Evolutionary conservation across 2,329 filamentous ascomycete genomes (phyloP), one percentile per base, ranked within the genome.

Genomic region (Basipetospora chlamydospora): DNA sequence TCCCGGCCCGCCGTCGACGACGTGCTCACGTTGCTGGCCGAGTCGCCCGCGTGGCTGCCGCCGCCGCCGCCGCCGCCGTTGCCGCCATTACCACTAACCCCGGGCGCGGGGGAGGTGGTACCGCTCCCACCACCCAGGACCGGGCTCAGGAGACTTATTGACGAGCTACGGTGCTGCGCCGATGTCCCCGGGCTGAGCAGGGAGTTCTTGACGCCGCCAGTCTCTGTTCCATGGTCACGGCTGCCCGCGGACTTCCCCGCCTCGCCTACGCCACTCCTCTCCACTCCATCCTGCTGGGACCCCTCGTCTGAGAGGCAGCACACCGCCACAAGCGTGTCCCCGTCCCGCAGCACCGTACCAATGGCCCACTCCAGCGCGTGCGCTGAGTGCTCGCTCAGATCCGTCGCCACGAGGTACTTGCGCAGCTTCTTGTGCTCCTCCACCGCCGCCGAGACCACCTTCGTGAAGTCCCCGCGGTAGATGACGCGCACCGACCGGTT

Each of bases 321-420:
- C 31, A 96, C 84, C 3, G 85, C 86, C 42, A 95, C 77, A 25
- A 98, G 67, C 0, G 88, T 96, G 53, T 98, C 90, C 6, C 90
- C 90, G 47, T 96, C 87, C 33, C 90, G 74, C 21, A 98, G 66
- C 5, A 96, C 86, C 0, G 88, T 96, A 6, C 90, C 90, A 39
- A 98, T 87, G 0, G 88, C 90, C 90, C 90, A 98, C 55, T 98
- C 90, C 22, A 98, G 66, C 2, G 90, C 90, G 54, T 96, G 92
- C 6, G 84, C 83, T 4, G 88, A 87, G 59, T 98, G 90, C 26
- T 90, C 83, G 46, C 87, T 95, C 3, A 96, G 63, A 56, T 98
- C 90, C 0, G 85, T 95, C 3, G 90, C 88, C n/a, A 95, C 86
- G 12, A 98, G 63, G 52, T 96, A 98, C 49, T 90, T 92, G 37